Base-by-base conservation (phyloP, 2,329 filamentous ascomycete genomes). In the Zopfia rhizophila region DNA sequence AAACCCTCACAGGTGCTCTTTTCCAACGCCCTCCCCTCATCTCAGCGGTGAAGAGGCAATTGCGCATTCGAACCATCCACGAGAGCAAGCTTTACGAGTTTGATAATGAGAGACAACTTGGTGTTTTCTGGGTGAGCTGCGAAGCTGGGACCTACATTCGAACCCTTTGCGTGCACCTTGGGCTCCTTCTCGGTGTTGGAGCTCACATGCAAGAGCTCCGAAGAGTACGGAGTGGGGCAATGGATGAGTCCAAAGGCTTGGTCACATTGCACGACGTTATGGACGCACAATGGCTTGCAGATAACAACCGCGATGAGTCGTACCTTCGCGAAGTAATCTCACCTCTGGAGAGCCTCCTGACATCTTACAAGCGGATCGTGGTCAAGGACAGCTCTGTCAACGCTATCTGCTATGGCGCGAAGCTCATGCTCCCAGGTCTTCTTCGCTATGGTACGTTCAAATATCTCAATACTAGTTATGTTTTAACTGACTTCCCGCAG, bases 111-210 rank as follows among this genome's bases (percentile, higher is more conserved):
- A 87, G 94, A 65, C 92, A 97, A 74, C 84, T 99, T 25, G 94
- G 90, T 75, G 93, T 97, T 45, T 99, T 99, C 84, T 97, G 94
- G 93, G 94, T 97, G 63, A 96, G 91, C 77, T 99, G 94, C 76
- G 94, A 99, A 78, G 94, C 91, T 46, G 94, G 94, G 73, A 99
- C 94, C 56, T 99, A 99, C 76, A 97, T 99, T 73, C 90, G 94
- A 81, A 99, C 94, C 25, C 86, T 99, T 35, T 97, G 94, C 76
- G 93, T 97, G 30, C 94, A 97, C 78, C 75, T 99, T 61, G 90
- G 90, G 74, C 76, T 88, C 49, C 68, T 88, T 48, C 77, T 88
- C 22, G 85, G 93, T 71, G 91, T 96, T 47, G 93, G 93, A 61
- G 94, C 90, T 40, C 91, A 97, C 79, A 97, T 97, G 93, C 93